Evolutionary conservation across 2,329 filamentous ascomycete genomes (phyloP), one percentile per base, ranked within the genome.

Genomic region (Colletotrichum lini): DNA sequence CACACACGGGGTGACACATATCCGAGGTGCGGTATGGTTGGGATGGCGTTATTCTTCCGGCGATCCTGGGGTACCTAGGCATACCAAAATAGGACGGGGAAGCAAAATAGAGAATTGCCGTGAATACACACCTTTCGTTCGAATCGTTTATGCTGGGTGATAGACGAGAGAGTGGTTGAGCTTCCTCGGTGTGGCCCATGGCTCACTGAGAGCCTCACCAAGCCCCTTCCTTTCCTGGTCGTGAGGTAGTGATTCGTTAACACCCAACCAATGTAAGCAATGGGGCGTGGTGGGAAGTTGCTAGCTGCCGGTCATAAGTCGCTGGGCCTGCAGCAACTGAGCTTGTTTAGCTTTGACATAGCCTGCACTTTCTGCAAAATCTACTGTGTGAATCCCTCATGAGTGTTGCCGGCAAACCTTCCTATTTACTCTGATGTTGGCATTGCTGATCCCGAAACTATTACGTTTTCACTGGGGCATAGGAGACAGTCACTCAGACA

Each of bases 91-190:
- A 16, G 53, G 50, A 68, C 10, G 52, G 16, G 38, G 21, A 57
- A 30, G n/a, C 21, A 64, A 57, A 56, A 57, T 40, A 68, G 44
- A 47, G 18, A 65, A 23, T 45, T n/a, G 18, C 53, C 44, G 44
- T 45, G 13, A 42, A n/a, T 18, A 21, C n/a, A 21, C 42, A 21
- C 42, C 30, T 26, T n/a, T 21, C 21, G 40, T 40, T 38, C 15
- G 12, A 56, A 9, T n/a, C 12, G 18, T 38, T 12, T n/a, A 38
- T 16, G n/a, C 2, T 30, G 16, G 18, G 16, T 54, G 53, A 40
- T 10, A 9, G 10, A n/a, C 5, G 30, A n/a, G 30, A n/a, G 52
- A 15, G 2, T 2, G 15, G 50, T 30, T 16, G 9, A n/a, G 12
- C 13, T 53, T 53, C 50, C 50, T 42, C 5, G 13, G 18, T 42